Evolutionary conservation across 768 basidiomycete genomes (phyloP).

Genomic region (Naganishia randhawae): DNA sequence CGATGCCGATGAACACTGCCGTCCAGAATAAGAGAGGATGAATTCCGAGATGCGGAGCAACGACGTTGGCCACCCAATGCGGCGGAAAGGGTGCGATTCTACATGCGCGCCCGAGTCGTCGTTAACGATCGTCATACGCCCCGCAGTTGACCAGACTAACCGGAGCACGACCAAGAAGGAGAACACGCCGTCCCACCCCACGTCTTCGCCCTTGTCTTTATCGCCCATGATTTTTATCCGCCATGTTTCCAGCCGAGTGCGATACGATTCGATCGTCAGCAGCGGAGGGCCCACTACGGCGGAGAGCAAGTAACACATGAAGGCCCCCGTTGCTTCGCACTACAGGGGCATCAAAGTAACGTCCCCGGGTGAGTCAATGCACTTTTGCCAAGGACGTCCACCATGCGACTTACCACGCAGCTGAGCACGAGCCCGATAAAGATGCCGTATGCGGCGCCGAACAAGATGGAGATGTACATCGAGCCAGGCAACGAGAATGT

Average conservation of each 20-base stretch:
- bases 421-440: slow-evolving; percentile 79
- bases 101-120: background rate
- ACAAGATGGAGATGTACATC: slow-evolving; percentile 96
- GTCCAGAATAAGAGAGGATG: slow-evolving; percentile 79
- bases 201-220: slow-evolving; percentile 60
- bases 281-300: slow-evolving; percentile 89
- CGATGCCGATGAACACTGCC: slow-evolving; percentile 78
- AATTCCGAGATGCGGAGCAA: slow-evolving; percentile 90
- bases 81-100: slow-evolving; percentile 82
- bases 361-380: too few species aligned
- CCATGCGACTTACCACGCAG: slow-evolving; percentile 59
- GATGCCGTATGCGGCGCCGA: slow-evolving; percentile 92
- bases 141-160: slow-evolving; percentile 35
- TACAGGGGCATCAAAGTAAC: slow-evolving; percentile 29
- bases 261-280: slow-evolving; percentile 79
- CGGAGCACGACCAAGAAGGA: slow-evolving; percentile 85
- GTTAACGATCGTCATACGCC: background rate
- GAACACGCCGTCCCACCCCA: slow-evolving; percentile 57
- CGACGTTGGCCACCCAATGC: slow-evolving; percentile 91
- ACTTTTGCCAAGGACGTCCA: background rate
- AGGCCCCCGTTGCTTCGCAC: slow-evolving; percentile 84
- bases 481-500: slow-evolving; percentile 94
- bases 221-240: slow-evolving; percentile 70
- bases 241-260: slow-evolving; percentile 76
- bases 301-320: slow-evolving; percentile 87